phyloP scores from a whole-genome alignment of 768 basidiomycete genomes.

The Sarcomyxa edulis region DNA sequence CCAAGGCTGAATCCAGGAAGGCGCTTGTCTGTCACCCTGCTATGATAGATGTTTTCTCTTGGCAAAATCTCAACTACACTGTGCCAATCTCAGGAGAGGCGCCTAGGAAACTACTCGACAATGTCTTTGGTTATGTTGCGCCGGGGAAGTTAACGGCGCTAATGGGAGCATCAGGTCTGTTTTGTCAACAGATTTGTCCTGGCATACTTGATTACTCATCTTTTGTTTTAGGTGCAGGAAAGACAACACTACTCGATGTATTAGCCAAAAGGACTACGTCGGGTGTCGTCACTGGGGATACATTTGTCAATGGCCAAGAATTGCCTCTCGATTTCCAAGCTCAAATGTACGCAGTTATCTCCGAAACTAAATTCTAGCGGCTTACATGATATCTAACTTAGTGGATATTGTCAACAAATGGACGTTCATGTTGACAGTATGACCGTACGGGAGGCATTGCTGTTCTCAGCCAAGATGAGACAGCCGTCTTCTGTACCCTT shows the following conservation, averaged over 20 bases:
- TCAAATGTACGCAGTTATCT: conserved; percentile 47
- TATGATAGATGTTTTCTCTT: conserved; percentile 69
- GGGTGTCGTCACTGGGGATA: conserved; percentile 46
- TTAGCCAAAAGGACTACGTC: conserved; percentile 42
- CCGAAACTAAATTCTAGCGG: not conserved
- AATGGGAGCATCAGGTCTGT: conserved; percentile 57
- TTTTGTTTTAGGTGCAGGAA: not conserved
- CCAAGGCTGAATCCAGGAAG: conserved; percentile 16
- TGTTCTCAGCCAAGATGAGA: conserved; percentile 75
- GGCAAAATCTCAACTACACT: conserved; percentile 66
- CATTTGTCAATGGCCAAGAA: conserved; percentile 48
- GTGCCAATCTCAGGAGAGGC: conserved; percentile 46
- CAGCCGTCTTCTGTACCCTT: conserved; percentile 62
- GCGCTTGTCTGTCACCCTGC: conserved; percentile 35
- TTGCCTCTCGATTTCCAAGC: conserved; percentile 56
- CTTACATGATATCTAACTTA: conserved; percentile 14
- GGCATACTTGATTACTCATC: conserved; percentile 29
- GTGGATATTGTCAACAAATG: conserved; percentile 84
- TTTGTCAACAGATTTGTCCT: conserved; percentile 37
- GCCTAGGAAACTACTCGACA: conserved; percentile 49
- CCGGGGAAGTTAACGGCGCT: conserved; percentile 78
- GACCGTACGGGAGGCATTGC: conserved; percentile 77
- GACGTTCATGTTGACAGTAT: conserved; percentile 72
- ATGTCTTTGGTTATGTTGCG: conserved; percentile 74
- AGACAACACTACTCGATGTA: conserved; percentile 59